Evolutionary conservation across 1,284 basidiomycete species (phyloP).

Genomic region (Malassezia sympodialis): DNA sequence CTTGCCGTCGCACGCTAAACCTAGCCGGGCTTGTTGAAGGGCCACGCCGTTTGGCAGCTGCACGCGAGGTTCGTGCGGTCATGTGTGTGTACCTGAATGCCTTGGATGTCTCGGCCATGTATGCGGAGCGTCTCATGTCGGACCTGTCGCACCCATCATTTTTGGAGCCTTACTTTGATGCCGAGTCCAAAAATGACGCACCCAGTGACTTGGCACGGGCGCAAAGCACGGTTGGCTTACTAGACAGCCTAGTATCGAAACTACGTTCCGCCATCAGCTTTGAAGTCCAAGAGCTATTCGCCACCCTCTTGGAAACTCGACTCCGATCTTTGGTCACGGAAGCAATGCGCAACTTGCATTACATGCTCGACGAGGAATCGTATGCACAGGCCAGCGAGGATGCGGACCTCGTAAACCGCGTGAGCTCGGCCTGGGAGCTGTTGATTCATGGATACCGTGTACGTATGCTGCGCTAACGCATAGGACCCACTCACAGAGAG

Average conservation of each 20-base stretch:
- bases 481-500: conserved; percentile 73
- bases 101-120: conserved; percentile 31
- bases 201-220: conserved; percentile 17
- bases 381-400: conserved; percentile 74
- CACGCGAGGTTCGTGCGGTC: conserved; percentile 35
- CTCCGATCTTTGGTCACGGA: conserved; percentile 73
- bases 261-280: conserved; percentile 51
- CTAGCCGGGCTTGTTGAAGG: conserved; percentile 39
- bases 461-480: not conserved
- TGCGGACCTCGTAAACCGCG: conserved; percentile 75
- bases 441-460: conserved; percentile 58
- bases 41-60: conserved; percentile 40
- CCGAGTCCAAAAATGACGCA: conserved; percentile 11
- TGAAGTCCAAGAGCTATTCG: conserved; percentile 86
- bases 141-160: conserved; percentile 23
- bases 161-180: conserved; percentile 22
- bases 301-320: conserved; percentile 74
- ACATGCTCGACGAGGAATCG: conserved; percentile 69
- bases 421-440: conserved; percentile 70
- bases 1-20: conserved; percentile 29
- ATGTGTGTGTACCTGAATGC: conserved; percentile 45
- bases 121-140: conserved; percentile 30
- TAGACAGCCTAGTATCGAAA: conserved; percentile 4
- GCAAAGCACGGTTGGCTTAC: not conserved
- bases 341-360: conserved; percentile 77